These are phyloP conservation scores for Aureobasidium vineae DNA, from an alignment of 2,329 filamentous ascomycete species.

Conservation along the genomic window DNA sequence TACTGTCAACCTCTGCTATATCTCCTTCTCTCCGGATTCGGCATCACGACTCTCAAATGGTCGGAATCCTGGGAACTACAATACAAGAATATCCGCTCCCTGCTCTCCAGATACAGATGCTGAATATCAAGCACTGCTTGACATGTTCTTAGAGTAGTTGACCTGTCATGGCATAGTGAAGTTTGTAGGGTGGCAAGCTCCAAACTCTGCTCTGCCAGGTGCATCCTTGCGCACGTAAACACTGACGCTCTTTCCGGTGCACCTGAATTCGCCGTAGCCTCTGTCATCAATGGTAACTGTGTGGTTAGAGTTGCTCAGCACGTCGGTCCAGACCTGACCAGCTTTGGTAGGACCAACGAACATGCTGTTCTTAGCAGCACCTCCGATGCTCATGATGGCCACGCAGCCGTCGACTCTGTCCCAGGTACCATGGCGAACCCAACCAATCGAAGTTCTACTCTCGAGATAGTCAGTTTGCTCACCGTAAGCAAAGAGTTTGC, in stretches of 20 bases:
- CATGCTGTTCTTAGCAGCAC: constrained; percentile 60
- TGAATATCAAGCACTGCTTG: background rate
- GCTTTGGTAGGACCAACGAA: constrained; percentile 53
- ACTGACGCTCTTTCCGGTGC: constrained; percentile 54
- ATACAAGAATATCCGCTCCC: background rate
- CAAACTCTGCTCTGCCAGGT: constrained; percentile 50
- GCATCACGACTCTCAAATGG: background rate
- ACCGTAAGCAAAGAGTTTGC: constrained; percentile 67
- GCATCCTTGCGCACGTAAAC: constrained; percentile 62
- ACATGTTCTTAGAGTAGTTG: no score
- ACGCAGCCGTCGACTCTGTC: constrained; percentile 42
- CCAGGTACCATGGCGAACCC: constrained; percentile 54
- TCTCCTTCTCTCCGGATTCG: background rate
- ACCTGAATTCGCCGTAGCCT: constrained; percentile 60
- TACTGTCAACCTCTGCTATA: background rate
- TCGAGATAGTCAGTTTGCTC: constrained; percentile 63
- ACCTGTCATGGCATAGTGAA: constrained; percentile 19
- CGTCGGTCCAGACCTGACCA: constrained; percentile 62
- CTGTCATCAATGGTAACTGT: constrained; percentile 59
- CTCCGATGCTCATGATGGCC: constrained; percentile 37
- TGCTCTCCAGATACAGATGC: background rate
- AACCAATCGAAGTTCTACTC: constrained; percentile 60
- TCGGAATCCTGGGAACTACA: background rate
- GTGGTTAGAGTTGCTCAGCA: constrained; percentile 56
- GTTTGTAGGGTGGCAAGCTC: constrained; percentile 27